A percentile compares a stretch with the other conserved stretches of the same genome.
These are phyloP conservation scores for Hygrophoropsis aurantiaca DNA, from an alignment of 768 basidiomycete genomes.

Conservation along the genomic window DNA sequence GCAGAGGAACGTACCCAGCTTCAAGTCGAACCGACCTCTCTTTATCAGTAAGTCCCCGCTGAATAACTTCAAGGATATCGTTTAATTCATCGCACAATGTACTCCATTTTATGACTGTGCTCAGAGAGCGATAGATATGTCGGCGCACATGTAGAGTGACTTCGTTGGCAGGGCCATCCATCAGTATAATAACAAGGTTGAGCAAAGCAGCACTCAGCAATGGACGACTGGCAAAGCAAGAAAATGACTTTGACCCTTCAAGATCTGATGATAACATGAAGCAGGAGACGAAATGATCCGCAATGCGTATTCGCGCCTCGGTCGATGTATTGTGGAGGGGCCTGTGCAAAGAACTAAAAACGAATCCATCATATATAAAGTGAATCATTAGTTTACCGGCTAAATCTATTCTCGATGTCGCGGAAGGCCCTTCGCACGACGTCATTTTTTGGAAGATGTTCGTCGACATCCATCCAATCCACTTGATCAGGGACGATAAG, in stretches of 20 bases:
- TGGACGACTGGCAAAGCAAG: slow-evolving; percentile 33
- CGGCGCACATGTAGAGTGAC: slow-evolving; percentile 48
- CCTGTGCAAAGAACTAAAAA: slow-evolving; percentile 25
- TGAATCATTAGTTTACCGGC: slow-evolving; percentile 30
- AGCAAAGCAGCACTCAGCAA: slow-evolving; percentile 33
- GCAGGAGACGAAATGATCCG: slow-evolving; percentile 16
- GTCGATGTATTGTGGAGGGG: slow-evolving; percentile 33
- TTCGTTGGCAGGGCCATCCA: slow-evolving; percentile 49
- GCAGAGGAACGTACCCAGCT: slow-evolving; percentile 56
- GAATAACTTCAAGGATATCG: slow-evolving; percentile 37
- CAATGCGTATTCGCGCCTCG: slow-evolving; percentile 31
- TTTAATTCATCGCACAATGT: slow-evolving; percentile 25
- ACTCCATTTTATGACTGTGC: slow-evolving; percentile 37
- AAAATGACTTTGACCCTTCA: slow-evolving; percentile 23
- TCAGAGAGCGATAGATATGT: slow-evolving; percentile 40
- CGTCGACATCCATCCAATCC: slow-evolving; percentile 59
- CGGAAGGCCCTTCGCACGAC: slow-evolving; percentile 45
- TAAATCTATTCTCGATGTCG: slow-evolving; percentile 45
- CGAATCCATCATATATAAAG: background rate
- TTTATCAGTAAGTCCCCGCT: slow-evolving; percentile 49
- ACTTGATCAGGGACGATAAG: slow-evolving; percentile 47
- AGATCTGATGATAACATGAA: slow-evolving; percentile 25
- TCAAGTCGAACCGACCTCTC: slow-evolving; percentile 61
- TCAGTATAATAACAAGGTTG: slow-evolving; percentile 8
- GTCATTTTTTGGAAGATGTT: slow-evolving; percentile 37